These are phyloP conservation scores for Zygnema cylindricum DNA, from an alignment of 139 green algal genomes.

Conservation along the genomic window DNA sequence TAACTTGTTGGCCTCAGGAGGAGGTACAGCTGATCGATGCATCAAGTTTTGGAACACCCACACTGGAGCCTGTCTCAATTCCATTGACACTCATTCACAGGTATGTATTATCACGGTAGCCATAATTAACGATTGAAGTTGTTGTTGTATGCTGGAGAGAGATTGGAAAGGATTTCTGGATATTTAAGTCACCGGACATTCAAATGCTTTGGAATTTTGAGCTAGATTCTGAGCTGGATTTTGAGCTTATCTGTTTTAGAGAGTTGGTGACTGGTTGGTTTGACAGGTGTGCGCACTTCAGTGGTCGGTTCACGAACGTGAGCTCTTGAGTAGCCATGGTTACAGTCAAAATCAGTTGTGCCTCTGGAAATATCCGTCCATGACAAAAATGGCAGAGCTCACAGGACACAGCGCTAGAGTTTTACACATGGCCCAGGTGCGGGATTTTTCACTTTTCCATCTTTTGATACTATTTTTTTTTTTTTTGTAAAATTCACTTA, in stretches of 20 bases:
- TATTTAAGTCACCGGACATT: background rate
- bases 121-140: too few relatives aligned
- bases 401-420: conserved; percentile 82
- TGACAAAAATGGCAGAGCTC: conserved; percentile 86
- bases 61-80: conserved; percentile 81
- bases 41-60: conserved; percentile 89
- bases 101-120: conserved; percentile 33
- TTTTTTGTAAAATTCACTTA: background rate
- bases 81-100: conserved; percentile 82
- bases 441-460: background rate
- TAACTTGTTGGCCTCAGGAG: conserved; percentile 83
- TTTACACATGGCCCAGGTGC: conserved; percentile 78
- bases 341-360: conserved; percentile 88
- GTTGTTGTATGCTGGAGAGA: too few relatives aligned
- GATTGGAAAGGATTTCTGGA: background rate
- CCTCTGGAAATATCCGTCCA: conserved; percentile 88
- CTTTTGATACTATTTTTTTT: background rate
- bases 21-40: conserved; percentile 82
- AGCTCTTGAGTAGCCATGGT: conserved; percentile 82
- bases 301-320: conserved; percentile 81
- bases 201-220: too few relatives aligned
- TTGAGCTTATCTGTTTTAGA: background rate
- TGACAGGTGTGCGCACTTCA: conserved; percentile 80
- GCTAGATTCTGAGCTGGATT: too few relatives aligned
- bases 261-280: background rate